Base-by-base conservation (phyloP, 805 yeast species). In the Tetrapisispora iriomotensis region DNA sequence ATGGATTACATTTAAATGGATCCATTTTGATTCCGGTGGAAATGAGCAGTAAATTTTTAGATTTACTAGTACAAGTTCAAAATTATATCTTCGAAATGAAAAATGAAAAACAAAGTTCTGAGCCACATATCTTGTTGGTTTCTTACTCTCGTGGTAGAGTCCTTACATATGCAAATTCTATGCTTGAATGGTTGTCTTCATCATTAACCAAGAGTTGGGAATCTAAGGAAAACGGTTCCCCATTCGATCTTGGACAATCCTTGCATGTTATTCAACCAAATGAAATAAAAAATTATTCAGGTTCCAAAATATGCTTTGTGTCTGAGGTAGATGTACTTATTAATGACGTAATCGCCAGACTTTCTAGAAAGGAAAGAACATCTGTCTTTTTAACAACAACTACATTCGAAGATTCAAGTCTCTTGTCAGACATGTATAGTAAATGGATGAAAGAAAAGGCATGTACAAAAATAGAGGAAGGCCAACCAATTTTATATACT, bases 171-270 rank as follows among this genome's bases (percentile, higher is more conserved):
- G 95, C 96, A 0, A 75, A 85, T 12, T 82, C 87, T 40, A 82
- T 92, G 80, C 63, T 90, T 22, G 98, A 92, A 64, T 92, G 97
- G 97, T 82, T 92, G 87, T 78, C 94, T 0, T 74, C 90, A 0
- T 71, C 79, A n/a, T 71, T 87, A n/a, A 73, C 84, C 20, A 81
- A 82, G 49, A 82, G 77, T 34, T 87, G 95, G 90, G 95, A 86
- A 52, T 65, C 71, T 7, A 70, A 74, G 44, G 79, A 79, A 39
- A 56, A 52, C 26, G 73, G 72, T 39, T 72, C 81, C 2, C 95
- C 96, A 1, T 88, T 90, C 54, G 94, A 83, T 48, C 27, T 60
- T 24, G 74, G 82, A 32, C 62, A 76, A 21, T 65, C 77, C 53
- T 73, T 79, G 43, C 75, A 80, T 52, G 64, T 77, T 37, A 61